Evolutionary conservation across 2,329 filamentous ascomycete species (phyloP).

Genomic region (Colletotrichum spinosum): DNA sequence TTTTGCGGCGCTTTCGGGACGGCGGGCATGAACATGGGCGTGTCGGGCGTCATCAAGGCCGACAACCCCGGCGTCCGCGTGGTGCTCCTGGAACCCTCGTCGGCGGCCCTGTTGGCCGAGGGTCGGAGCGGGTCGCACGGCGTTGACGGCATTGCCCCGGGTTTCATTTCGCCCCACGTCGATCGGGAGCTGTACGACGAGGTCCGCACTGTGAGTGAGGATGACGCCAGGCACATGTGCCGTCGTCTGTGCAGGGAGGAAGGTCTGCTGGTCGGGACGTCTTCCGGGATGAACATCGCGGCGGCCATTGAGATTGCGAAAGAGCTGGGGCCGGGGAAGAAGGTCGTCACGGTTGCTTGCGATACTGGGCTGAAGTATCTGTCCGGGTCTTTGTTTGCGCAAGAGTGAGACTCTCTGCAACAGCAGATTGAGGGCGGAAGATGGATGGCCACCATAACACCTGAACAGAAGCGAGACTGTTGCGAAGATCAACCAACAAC

Average conservation of each 20-base stretch:
- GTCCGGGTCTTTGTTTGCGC: neutral
- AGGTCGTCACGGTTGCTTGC: conserved; percentile 21
- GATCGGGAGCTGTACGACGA: conserved; percentile 25
- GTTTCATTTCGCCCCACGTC: conserved; percentile 16
- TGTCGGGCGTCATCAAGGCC: conserved; percentile 14
- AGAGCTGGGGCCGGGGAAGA: conserved; percentile 23
- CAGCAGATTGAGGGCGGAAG: too few species aligned
- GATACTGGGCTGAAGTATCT: conserved; percentile 29
- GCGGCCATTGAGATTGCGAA: conserved; percentile 8
- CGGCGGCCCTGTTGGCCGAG: conserved; percentile 3
- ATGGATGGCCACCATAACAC: too few species aligned
- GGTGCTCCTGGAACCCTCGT: conserved; percentile 24
- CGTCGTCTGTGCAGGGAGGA: conserved; percentile 20
- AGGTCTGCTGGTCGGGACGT: conserved; percentile 19
- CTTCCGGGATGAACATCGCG: conserved; percentile 4
- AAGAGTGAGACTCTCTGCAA: too few species aligned
- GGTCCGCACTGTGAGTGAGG: conserved; percentile 12
- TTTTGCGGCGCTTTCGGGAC: conserved; percentile 36
- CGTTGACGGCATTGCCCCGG: conserved; percentile 23
- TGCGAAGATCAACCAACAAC: too few species aligned
- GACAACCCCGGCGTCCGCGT: neutral
- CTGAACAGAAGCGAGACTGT: too few species aligned
- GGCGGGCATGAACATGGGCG: conserved; percentile 34
- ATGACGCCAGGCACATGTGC: conserved; percentile 23
- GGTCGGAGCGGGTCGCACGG: conserved; percentile 13